phyloP scores from a whole-genome alignment of 768 basidiomycete genomes.

The Botryobasidium botryosum region DNA sequence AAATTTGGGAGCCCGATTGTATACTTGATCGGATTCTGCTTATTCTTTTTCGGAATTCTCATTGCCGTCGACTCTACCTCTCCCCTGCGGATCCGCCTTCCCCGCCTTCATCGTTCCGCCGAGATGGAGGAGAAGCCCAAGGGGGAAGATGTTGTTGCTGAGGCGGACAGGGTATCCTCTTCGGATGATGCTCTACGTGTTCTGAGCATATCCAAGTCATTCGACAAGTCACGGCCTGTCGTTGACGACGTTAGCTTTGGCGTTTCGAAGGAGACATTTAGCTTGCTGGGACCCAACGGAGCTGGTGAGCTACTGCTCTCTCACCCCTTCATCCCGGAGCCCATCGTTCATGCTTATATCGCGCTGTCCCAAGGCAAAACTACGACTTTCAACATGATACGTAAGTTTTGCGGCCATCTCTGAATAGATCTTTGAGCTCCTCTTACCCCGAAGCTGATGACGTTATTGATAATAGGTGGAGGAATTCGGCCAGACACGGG shows the following conservation, averaged over 20 bases:
- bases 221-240: slow-evolving; percentile 30
- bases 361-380: slow-evolving; percentile 53
- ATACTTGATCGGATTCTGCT: slow-evolving; percentile 46
- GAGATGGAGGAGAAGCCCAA: slow-evolving; percentile 10
- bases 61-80: slow-evolving; percentile 61
- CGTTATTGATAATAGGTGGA: too few relatives aligned
- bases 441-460: too few relatives aligned
- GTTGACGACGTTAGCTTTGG: slow-evolving; percentile 62
- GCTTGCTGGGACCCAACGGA: slow-evolving; percentile 68
- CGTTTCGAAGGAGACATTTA: slow-evolving; percentile 42
- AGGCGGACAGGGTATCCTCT: slow-evolving; percentile 30
- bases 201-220: slow-evolving; percentile 44
- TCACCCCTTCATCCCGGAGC: too few relatives aligned
- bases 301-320: too few relatives aligned
- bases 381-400: slow-evolving; percentile 63
- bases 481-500: slow-evolving; percentile 50
- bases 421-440: not conserved
- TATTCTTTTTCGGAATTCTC: slow-evolving; percentile 43
- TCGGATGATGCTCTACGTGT: slow-evolving; percentile 45
- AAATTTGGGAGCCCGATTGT: slow-evolving; percentile 59
- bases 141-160: slow-evolving; percentile 34
- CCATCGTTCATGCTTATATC: too few relatives aligned
- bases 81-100: slow-evolving; percentile 22
- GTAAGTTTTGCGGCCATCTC: slow-evolving; percentile 14
- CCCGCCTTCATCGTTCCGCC: slow-evolving; percentile 19